Evolutionary conservation across 116 monocot species (phyloP).

Genomic region (Iris pallida): DNA sequence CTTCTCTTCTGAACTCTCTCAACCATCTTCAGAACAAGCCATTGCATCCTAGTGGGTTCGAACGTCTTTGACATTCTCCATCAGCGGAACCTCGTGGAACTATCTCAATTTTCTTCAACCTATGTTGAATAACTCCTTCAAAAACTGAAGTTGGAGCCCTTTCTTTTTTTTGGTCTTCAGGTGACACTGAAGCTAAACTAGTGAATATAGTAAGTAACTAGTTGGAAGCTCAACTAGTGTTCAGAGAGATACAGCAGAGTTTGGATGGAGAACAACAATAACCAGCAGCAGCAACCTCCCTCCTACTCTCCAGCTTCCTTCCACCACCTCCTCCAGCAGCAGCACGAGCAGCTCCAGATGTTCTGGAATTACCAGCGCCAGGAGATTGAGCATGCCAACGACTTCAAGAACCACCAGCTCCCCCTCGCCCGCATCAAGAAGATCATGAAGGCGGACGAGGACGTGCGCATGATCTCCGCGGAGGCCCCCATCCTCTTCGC

Average conservation of each 20-base stretch:
- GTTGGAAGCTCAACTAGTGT: too few relatives aligned
- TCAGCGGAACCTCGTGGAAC: too few relatives aligned
- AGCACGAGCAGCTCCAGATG: constrained; percentile 43
- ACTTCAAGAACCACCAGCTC: constrained; percentile 48
- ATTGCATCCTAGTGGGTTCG: too few relatives aligned
- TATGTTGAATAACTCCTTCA: too few relatives aligned
- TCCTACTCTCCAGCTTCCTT: not conserved
- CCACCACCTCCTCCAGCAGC: constrained; percentile 26
- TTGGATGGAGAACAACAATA: constrained; percentile 1
- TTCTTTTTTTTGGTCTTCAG: too few relatives aligned
- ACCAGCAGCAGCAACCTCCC: not conserved
- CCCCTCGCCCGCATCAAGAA: constrained; percentile 55
- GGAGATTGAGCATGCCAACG: constrained; percentile 26
- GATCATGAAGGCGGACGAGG: constrained; percentile 58
- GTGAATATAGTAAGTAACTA: too few relatives aligned
- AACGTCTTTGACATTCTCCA: too few relatives aligned
- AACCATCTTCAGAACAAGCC: too few relatives aligned
- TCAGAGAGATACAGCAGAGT: not conserved
- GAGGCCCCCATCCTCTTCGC: constrained; percentile 52
- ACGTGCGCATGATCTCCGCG: constrained; percentile 49
- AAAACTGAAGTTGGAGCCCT: too few relatives aligned
- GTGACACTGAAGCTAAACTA: too few relatives aligned
- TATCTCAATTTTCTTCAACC: too few relatives aligned
- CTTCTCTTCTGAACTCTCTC: too few relatives aligned
- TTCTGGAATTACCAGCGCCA: constrained; percentile 46